Conservation (phyloP, 805 yeast species). For the Yamadazyma philogaea region DNA sequence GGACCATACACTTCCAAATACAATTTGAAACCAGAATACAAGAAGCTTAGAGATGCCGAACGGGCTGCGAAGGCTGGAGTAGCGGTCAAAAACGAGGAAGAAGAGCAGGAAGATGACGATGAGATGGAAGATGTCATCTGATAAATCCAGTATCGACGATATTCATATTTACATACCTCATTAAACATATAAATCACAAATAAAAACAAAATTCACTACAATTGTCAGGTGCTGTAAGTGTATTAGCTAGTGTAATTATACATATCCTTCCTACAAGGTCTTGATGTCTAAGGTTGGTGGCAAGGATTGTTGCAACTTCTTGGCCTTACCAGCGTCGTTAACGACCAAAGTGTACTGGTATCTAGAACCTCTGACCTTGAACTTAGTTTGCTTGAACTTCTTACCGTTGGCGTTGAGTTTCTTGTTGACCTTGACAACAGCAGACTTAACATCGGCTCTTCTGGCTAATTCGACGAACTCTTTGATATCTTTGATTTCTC, state of each 20-base stretch:
- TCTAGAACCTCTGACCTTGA: constrained; percentile 97
- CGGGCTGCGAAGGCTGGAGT: constrained; percentile 61
- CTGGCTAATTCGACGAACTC: constrained; percentile 94
- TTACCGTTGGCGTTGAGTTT: constrained; percentile 79
- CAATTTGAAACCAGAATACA: constrained; percentile 86
- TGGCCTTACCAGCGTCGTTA: constrained; percentile 93
- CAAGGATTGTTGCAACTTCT: constrained; percentile 94
- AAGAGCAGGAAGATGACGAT: constrained; percentile 53
- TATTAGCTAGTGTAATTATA: constrained; percentile 10
- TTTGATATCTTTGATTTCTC: constrained; percentile 94
- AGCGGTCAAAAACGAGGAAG: constrained; percentile 41
- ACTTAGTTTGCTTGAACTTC: constrained; percentile 90
- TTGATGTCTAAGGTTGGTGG: constrained; percentile 88
- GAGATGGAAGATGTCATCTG: constrained; percentile 74
- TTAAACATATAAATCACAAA: too few relatives aligned
- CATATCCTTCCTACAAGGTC: constrained; percentile 31
- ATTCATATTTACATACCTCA: too few relatives aligned
- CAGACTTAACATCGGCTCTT: constrained; percentile 92
- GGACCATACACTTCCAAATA: constrained; percentile 96
- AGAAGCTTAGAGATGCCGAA: constrained; percentile 72
- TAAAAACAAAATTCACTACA: neutral
- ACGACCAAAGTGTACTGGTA: constrained; percentile 93
- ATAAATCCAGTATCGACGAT: neutral
- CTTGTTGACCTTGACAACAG: constrained; percentile 91
- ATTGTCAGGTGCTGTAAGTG: neutral